These are phyloP conservation scores for Saccharomycopsis hybrid DNA, from an alignment of 1,139 yeast genomes.

Conservation along the genomic window DNA sequence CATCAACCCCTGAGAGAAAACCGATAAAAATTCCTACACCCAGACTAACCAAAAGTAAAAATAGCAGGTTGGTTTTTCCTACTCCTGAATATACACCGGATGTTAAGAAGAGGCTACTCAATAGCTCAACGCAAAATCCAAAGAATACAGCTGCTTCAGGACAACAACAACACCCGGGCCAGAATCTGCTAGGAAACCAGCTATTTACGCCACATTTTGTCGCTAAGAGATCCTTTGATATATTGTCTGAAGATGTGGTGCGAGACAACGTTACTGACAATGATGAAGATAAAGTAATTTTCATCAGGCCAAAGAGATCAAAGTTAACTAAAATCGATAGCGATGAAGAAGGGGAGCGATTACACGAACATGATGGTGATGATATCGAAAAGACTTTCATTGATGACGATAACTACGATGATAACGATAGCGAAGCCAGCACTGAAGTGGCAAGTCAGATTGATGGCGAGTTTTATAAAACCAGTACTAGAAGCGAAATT, in stretches of 20 bases:
- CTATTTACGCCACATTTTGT: constrained; percentile 9
- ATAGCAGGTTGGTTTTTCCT: constrained; percentile 1
- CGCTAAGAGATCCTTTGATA: constrained; percentile 8
- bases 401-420: background rate
- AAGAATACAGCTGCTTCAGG: background rate
- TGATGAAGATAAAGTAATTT: background rate
- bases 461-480: constrained; percentile 7
- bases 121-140: background rate
- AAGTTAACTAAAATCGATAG: background rate
- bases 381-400: too few relatives aligned
- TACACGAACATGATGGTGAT: background rate
- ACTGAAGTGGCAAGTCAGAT: constrained; percentile 13
- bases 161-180: too few relatives aligned
- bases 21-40: too few relatives aligned
- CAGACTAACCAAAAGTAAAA: too few relatives aligned
- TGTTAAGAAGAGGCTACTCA: background rate
- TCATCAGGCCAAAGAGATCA: background rate
- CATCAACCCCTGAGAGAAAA: too few relatives aligned
- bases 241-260: background rate
- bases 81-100: constrained; percentile 18
- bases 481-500: constrained; percentile 1
- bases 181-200: background rate
- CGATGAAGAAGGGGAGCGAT: constrained; percentile 2
- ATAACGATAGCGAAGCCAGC: constrained; percentile 13
- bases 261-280: background rate